These are phyloP conservation scores for Asterophora parasitica DNA, from an alignment of 768 basidiomycete species.

Conservation along the genomic window DNA sequence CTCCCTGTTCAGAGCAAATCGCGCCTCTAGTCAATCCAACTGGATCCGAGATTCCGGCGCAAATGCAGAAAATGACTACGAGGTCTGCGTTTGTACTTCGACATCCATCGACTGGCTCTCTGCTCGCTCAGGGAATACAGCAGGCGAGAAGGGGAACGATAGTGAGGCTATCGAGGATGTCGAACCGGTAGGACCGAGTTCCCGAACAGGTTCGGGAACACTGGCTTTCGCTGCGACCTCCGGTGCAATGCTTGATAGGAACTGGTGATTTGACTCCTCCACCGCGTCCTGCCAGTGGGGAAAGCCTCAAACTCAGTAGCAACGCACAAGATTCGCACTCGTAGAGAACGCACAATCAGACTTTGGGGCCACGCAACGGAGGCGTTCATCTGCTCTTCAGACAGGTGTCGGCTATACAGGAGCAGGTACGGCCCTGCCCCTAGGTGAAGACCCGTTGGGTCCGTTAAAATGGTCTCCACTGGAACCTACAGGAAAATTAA, in stretches of 20 bases:
- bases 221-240: slow-evolving; percentile 25
- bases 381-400: slow-evolving; percentile 30
- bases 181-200: neutral
- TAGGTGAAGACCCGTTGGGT: slow-evolving; percentile 67
- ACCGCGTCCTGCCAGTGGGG: slow-evolving; percentile 30
- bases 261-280: slow-evolving; percentile 30
- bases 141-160: slow-evolving; percentile 1
- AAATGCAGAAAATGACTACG: too few species aligned
- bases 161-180: neutral
- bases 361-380: slow-evolving; percentile 33
- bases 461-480: slow-evolving; percentile 64
- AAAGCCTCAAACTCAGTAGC: neutral
- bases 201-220: neutral
- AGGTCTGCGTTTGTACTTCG: neutral
- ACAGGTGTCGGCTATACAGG: slow-evolving; percentile 52
- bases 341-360: slow-evolving; percentile 28
- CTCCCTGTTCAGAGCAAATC: too few species aligned
- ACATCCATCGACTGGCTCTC: slow-evolving; percentile 3
- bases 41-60: too few species aligned
- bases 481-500: slow-evolving; percentile 56
- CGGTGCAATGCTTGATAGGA: slow-evolving; percentile 28
- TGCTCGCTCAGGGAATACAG: neutral
- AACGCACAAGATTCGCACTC: neutral
- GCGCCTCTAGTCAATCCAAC: too few species aligned
- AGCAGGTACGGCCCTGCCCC: slow-evolving; percentile 75